These are phyloP conservation scores for Ceratobasidium theobromae DNA, from an alignment of 1,284 basidiomycete species.

Conservation along the genomic window DNA sequence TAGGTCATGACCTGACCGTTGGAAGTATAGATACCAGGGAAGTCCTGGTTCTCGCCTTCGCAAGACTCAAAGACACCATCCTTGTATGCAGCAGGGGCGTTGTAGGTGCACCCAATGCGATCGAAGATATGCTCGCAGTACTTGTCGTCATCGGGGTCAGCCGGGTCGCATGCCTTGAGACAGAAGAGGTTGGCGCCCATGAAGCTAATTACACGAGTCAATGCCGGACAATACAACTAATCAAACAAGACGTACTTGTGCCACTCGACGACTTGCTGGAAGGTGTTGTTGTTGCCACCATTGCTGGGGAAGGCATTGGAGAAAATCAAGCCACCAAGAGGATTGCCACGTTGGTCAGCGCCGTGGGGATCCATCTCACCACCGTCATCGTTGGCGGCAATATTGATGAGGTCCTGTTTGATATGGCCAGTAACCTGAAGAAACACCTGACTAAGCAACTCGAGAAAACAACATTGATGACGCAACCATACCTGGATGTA, in stretches of 20 bases:
- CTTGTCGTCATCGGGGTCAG: slow-evolving; percentile 51
- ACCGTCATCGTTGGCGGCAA: slow-evolving; percentile 42
- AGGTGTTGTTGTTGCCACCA: slow-evolving; percentile 46
- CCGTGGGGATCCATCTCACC: slow-evolving; percentile 41
- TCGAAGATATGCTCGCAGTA: slow-evolving; percentile 67
- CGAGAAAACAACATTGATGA: not conserved
- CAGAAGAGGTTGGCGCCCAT: slow-evolving; percentile 60
- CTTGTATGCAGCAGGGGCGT: slow-evolving; percentile 42
- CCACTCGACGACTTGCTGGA: slow-evolving; percentile 58
- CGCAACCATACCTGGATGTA: slow-evolving; percentile 43
- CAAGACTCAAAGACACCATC: slow-evolving; percentile 40
- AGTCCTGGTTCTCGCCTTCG: slow-evolving; percentile 41
- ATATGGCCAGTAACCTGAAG: slow-evolving; percentile 41
- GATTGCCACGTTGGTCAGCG: slow-evolving; percentile 49
- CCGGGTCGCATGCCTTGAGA: slow-evolving; percentile 64
- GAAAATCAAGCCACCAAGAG: slow-evolving; percentile 56
- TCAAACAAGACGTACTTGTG: slow-evolving; percentile 48
- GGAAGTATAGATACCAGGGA: slow-evolving; percentile 40
- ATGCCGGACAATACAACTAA: slow-evolving; percentile 35
- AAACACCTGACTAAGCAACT: not conserved
- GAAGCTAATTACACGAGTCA: slow-evolving; percentile 51
- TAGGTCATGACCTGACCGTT: slow-evolving; percentile 48
- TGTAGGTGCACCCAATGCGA: slow-evolving; percentile 64
- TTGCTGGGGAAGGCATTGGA: slow-evolving; percentile 53
- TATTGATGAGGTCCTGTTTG: slow-evolving; percentile 42